Evolutionary conservation across 2,329 filamentous ascomycete species (phyloP).

Genomic region (Tolypocladium nubicola): DNA sequence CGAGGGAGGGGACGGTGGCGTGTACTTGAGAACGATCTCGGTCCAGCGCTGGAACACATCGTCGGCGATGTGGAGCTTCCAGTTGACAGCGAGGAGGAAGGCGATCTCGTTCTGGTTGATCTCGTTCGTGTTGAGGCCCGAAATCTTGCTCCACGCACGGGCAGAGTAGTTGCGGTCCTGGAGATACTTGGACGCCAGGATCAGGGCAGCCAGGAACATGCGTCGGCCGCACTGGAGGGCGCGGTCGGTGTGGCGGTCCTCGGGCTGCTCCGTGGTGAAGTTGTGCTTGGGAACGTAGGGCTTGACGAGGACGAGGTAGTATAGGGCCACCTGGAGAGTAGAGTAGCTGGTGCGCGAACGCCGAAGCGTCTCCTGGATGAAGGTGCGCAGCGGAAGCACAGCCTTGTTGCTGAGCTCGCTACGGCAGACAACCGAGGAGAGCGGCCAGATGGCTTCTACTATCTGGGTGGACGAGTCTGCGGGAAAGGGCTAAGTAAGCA

Average conservation of each 20-base stretch:
- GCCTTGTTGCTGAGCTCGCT: constrained; percentile 63
- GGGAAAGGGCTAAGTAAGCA: constrained; percentile 26
- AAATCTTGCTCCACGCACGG: constrained; percentile 97
- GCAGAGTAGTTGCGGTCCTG: constrained; percentile 98
- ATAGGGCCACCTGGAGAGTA: constrained; percentile 90
- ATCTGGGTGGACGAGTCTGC: constrained; percentile 95
- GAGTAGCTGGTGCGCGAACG: constrained; percentile 95
- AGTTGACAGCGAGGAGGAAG: constrained; percentile 82
- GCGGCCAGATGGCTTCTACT: constrained; percentile 93
- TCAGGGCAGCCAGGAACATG: constrained; percentile 93
- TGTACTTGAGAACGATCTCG: constrained; percentile 79
- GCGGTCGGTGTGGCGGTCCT: constrained; percentile 60
- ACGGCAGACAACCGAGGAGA: constrained; percentile 70
- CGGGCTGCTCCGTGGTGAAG: constrained; percentile 76
- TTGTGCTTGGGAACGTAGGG: constrained; percentile 74
- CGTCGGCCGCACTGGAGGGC: constrained; percentile 90
- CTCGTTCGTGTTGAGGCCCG: constrained; percentile 82
- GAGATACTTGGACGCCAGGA: constrained; percentile 93
- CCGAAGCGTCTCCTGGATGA: constrained; percentile 94
- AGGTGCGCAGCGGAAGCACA: constrained; percentile 82
- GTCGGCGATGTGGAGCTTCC: constrained; percentile 90
- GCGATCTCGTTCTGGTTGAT: constrained; percentile 96
- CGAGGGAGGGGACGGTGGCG: constrained; percentile 51
- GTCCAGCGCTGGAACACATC: constrained; percentile 87
- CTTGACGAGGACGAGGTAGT: constrained; percentile 92